These are phyloP conservation scores for Cucurbitaria berberidis DNA, from an alignment of 2,329 filamentous ascomycete genomes.

Conservation along the genomic window DNA sequence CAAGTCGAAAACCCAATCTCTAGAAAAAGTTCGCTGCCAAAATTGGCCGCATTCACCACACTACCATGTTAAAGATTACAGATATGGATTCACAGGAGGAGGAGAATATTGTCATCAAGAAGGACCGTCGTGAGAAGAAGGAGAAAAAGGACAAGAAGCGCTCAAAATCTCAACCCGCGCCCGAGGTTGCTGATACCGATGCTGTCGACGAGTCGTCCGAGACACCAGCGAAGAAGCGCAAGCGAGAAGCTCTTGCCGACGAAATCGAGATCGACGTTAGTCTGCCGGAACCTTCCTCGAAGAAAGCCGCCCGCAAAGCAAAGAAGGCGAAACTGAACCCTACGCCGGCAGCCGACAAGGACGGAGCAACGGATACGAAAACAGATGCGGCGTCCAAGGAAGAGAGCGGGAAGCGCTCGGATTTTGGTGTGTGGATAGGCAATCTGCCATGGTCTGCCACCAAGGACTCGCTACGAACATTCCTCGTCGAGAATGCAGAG, in stretches of 20 bases:
- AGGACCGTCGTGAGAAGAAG: conserved; percentile 34
- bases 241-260: conserved; percentile 64
- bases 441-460: conserved; percentile 88
- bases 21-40: conserved; percentile 22
- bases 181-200: conserved; percentile 18
- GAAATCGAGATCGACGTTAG: conserved; percentile 86
- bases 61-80: conserved; percentile 19
- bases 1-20: conserved; percentile 20
- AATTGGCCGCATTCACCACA: neutral
- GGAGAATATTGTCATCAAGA: conserved; percentile 17
- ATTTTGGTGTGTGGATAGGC: conserved; percentile 92
- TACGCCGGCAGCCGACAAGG: conserved; percentile 19
- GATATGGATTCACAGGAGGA: conserved; percentile 16
- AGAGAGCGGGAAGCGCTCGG: conserved; percentile 65
- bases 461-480: conserved; percentile 74
- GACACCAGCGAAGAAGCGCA: conserved; percentile 53
- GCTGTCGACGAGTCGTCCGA: conserved; percentile 21
- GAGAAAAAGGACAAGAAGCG: conserved; percentile 34
- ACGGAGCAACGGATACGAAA: conserved; percentile 10
- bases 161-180: conserved; percentile 23
- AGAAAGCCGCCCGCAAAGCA: conserved; percentile 85
- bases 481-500: conserved; percentile 73
- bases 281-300: conserved; percentile 92
- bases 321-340: conserved; percentile 75
- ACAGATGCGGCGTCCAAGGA: conserved; percentile 46